Percentiles rank a stretch among this genome's conserved stretches.
These are phyloP conservation scores for Gamsiella multidivaricata DNA, from an alignment of 192 early-diverging fungal species.

Conservation along the genomic window DNA sequence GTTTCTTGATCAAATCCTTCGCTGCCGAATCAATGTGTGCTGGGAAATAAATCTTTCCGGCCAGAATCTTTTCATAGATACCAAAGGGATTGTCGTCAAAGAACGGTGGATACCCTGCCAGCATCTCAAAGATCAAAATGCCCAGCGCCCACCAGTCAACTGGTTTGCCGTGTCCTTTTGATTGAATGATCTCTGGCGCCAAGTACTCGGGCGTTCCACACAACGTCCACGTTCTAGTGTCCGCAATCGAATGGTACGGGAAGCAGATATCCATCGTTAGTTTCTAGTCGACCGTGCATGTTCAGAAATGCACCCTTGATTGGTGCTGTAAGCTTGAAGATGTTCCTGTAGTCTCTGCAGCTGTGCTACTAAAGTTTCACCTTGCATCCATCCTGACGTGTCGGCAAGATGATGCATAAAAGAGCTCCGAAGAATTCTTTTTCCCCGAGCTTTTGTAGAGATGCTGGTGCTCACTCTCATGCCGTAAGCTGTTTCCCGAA, in stretches of 20 bases:
- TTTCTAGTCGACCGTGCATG: background rate
- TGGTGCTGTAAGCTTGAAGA: too few species aligned
- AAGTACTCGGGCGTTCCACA: slow-evolving; percentile 99
- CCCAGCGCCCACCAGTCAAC: slow-evolving; percentile 99
- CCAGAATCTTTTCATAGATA: slow-evolving; percentile 98
- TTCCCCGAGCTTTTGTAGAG: too few species aligned
- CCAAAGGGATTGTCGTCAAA: slow-evolving; percentile 98
- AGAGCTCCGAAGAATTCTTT: too few species aligned
- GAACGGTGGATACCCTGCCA: slow-evolving; percentile 97
- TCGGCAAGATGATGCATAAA: too few species aligned
- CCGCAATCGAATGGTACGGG: background rate
- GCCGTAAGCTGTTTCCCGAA: too few species aligned
- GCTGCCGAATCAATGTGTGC: slow-evolving; percentile 85
- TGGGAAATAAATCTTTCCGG: slow-evolving; percentile 90
- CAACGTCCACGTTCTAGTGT: slow-evolving; percentile 92
- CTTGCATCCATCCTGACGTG: too few species aligned
- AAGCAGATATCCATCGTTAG: too few species aligned
- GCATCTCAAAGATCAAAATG: slow-evolving; percentile 98
- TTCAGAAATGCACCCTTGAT: background rate
- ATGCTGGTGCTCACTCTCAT: too few species aligned
- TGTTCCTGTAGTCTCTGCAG: too few species aligned
- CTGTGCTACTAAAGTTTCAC: too few species aligned
- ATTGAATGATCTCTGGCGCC: slow-evolving; percentile 97
- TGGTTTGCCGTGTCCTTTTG: slow-evolving; percentile 95
- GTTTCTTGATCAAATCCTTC: slow-evolving; percentile 90